A percentile compares a stretch with the other conserved stretches of the same genome.
These are phyloP conservation scores for Aphanomyces astaci DNA, from an alignment of 352 stramenopile genomes.

Conservation along the genomic window DNA sequence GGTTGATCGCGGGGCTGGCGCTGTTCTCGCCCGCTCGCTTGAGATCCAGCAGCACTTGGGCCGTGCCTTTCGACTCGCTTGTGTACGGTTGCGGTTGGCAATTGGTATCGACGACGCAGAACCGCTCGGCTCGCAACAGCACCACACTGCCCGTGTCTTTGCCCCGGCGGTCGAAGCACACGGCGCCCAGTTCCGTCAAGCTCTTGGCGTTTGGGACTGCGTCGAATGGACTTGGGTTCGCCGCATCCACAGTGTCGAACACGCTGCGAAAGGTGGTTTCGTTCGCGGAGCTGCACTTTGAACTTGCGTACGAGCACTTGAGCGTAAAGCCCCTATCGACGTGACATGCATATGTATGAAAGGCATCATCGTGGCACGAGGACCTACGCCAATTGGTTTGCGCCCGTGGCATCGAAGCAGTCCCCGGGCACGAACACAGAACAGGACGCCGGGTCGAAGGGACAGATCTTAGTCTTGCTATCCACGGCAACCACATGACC, in stretches of 20 bases:
- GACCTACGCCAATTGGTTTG: background rate
- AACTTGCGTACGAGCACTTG: constrained; percentile 6
- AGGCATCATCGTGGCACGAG: background rate
- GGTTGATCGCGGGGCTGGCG: background rate
- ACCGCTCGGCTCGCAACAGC: background rate
- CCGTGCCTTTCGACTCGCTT: background rate
- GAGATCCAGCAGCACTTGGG: background rate
- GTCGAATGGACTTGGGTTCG: constrained; percentile 5
- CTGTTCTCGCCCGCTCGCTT: background rate
- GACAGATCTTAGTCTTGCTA: background rate
- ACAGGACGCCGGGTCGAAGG: constrained; percentile 10
- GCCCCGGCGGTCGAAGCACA: background rate
- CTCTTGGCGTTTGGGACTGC: background rate
- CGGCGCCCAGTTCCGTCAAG: background rate
- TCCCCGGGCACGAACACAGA: background rate
- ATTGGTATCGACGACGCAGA: background rate
- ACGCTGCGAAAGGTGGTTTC: background rate
- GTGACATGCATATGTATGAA: background rate
- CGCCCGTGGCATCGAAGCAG: background rate
- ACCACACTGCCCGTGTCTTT: background rate
- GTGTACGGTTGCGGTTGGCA: background rate
- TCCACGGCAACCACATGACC: constrained; percentile 4
- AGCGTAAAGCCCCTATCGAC: background rate
- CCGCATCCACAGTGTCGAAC: constrained; percentile 9
- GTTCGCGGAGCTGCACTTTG: background rate